A percentile compares a stretch with the other conserved stretches of the same genome.
Evolutionary conservation across 2,329 filamentous ascomycete genomes (phyloP).

Genomic region (Curvularia lunata): DNA sequence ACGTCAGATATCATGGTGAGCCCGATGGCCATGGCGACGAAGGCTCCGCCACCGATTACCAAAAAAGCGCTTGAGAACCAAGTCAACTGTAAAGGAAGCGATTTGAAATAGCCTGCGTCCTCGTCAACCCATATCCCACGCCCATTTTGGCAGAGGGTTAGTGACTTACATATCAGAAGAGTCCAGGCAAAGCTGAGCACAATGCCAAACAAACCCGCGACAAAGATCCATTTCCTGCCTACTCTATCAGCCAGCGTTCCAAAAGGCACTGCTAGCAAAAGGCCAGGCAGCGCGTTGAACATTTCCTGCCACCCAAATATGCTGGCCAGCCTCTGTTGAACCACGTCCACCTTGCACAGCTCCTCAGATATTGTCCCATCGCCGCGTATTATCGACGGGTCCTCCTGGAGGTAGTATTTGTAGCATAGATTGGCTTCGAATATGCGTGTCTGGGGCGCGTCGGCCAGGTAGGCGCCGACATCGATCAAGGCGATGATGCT

Average conservation of each 20-base stretch:
- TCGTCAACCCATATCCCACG: conserved; percentile 10
- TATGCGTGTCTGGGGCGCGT: conserved; percentile 56
- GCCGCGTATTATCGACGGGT: conserved; percentile 52
- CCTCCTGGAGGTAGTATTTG: conserved; percentile 51
- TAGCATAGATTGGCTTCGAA: conserved; percentile 58
- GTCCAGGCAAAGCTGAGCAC: conserved; percentile 42
- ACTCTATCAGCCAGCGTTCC: conserved; percentile 57
- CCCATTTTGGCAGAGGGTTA: background rate
- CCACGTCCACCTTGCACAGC: conserved; percentile 57
- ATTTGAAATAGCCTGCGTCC: conserved; percentile 40
- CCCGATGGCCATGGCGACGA: conserved; percentile 56
- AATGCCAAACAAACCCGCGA: conserved; percentile 53
- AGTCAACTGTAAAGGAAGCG: conserved; percentile 54
- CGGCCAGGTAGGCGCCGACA: conserved; percentile 53
- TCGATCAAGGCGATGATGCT: conserved; percentile 55
- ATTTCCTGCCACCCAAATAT: conserved; percentile 59
- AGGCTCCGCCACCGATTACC: conserved; percentile 56
- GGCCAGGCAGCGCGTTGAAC: conserved; percentile 53
- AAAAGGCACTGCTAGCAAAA: conserved; percentile 57
- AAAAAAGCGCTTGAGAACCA: conserved; percentile 57
- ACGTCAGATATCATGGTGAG: conserved; percentile 61
- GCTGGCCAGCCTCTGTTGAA: conserved; percentile 58
- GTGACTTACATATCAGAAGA: conserved; percentile 40
- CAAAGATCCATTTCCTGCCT: conserved; percentile 56
- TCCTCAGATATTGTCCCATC: conserved; percentile 55